Base-by-base conservation (phyloP, 768 basidiomycete species). In the Fibroporia radiculosa region DNA sequence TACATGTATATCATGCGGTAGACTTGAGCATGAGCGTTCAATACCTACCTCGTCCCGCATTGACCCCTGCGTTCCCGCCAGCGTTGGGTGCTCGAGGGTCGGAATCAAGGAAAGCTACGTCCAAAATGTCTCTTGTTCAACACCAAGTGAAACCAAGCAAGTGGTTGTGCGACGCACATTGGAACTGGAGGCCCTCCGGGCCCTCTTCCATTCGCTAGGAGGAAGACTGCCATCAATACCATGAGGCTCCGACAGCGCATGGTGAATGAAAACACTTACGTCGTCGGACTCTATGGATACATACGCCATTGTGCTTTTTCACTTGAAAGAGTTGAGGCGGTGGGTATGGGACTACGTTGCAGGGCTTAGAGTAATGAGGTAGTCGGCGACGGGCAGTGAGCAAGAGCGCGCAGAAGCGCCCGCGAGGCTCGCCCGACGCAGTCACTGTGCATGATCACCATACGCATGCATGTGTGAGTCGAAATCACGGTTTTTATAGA, bases 181-280 rank as follows among this genome's bases (percentile, higher is more conserved):
- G 56, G 40, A 62, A 62, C 38, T 57, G 60, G 3, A 62, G 54
- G 12, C 58, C 51, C 35, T 62, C 56, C 7, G 60, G 60, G 6
- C 60, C 60, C 43, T 62, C 60, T 40, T 62, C 58, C 56, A 62
- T 56, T 19, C 60, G 53, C 60, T 62, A 43, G 18, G 44, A 49
- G 43, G 44, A 33, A 48, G 41, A 48, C 43, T 50, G 34, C 40
- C 43, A 47, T 57, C 48, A 50, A 45, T 45, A 32, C 42, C 34
- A 44, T 45, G 42, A 47, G 52, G 27, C 10, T 42, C n/a, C 32
- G 34, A 33, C 35, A 43, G 18, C 20, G 20, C 11, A 20, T 1
- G 26, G 14, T 2, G 22, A 20, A 38, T 12, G 16, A 46, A 4
- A 14, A 10, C 22, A 35, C 56, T 40, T 23, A 62, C 60, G 29